phyloP scores from a whole-genome alignment of 176 grass and related monocot species.

The Poa pratensis region DNA sequence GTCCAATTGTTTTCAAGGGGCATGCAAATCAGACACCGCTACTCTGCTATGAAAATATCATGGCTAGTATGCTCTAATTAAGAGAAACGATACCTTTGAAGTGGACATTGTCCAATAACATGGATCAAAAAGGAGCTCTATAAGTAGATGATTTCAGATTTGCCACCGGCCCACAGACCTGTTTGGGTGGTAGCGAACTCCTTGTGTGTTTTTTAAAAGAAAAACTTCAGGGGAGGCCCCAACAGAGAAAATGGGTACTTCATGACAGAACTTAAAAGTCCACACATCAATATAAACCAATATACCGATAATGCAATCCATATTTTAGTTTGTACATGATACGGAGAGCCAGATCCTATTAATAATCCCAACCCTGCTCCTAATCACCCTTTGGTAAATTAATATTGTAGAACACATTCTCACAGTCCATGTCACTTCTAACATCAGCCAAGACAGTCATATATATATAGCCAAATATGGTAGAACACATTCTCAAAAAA shows the following conservation, averaged over 20 bases:
- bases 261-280: neutral
- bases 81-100: neutral
- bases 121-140: neutral
- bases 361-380: neutral
- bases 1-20: neutral
- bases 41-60: neutral
- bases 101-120: neutral
- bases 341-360: neutral
- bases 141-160: neutral
- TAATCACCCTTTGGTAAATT: neutral
- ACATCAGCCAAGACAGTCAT: too few relatives aligned
- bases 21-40: neutral
- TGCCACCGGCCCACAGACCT: neutral
- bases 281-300: neutral
- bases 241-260: neutral
- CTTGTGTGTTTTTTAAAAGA: neutral
- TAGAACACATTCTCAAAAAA: too few relatives aligned
- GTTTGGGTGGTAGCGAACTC: neutral
- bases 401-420: too few relatives aligned
- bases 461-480: too few relatives aligned
- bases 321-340: conserved; percentile 16
- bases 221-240: neutral
- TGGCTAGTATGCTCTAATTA: neutral
- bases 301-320: neutral
- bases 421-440: too few relatives aligned